phyloP scores from a whole-genome alignment of 2,329 filamentous ascomycete genomes.

The Pyrenophora graminea region DNA sequence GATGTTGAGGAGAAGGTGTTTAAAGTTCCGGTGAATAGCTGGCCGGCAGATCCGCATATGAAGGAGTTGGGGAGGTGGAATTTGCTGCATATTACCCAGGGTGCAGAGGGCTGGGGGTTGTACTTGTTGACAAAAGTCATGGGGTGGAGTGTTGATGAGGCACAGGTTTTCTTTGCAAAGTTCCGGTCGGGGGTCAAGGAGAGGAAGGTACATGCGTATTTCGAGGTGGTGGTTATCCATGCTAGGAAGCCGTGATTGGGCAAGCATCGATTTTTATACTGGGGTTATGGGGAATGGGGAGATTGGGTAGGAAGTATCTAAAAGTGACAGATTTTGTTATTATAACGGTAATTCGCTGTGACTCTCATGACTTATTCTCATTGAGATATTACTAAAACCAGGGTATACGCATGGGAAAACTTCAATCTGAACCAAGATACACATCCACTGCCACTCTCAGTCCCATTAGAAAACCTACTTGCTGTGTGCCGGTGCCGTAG shows the following conservation, averaged over 20 bases:
- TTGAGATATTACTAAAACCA: slow-evolving; percentile 10
- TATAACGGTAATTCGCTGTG: neutral
- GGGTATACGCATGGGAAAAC: slow-evolving; percentile 18
- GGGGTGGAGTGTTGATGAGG: slow-evolving; percentile 48
- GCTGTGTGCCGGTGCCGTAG: slow-evolving; percentile 13
- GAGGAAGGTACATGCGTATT: slow-evolving; percentile 39
- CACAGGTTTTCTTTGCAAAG: slow-evolving; percentile 49
- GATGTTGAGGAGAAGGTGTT: slow-evolving; percentile 35
- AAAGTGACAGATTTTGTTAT: neutral
- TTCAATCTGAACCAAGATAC: slow-evolving; percentile 25
- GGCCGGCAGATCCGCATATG: slow-evolving; percentile 34
- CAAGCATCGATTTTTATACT: too few species aligned
- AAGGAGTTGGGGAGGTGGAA: slow-evolving; percentile 44
- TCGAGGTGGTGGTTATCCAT: slow-evolving; percentile 29
- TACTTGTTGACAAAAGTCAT: slow-evolving; percentile 35
- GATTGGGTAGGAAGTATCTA: neutral
- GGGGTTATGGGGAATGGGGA: too few species aligned
- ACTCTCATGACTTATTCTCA: neutral
- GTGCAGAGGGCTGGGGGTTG: slow-evolving; percentile 36
- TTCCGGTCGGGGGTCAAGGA: slow-evolving; percentile 38
- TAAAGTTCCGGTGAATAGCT: slow-evolving; percentile 36
- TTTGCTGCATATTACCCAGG: slow-evolving; percentile 33
- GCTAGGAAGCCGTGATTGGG: slow-evolving; percentile 15
- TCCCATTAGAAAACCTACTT: slow-evolving; percentile 9
- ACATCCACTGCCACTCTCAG: too few species aligned